Base-by-base conservation (phyloP, 345 rosid species). In the Capsella bursapastoris region DNA sequence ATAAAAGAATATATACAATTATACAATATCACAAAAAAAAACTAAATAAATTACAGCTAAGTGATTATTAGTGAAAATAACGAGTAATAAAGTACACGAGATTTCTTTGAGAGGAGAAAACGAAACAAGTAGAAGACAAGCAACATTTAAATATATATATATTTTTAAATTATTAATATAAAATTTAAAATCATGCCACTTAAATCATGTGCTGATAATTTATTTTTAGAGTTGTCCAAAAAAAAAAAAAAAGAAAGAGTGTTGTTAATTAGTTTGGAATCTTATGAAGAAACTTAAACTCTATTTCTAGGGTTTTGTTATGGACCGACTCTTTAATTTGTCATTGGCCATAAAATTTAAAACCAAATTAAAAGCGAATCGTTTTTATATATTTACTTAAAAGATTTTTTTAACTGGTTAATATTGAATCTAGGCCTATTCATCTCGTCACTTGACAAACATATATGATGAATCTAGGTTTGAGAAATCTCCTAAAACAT, bases 51-150 rank as follows among this genome's bases (percentile, higher is more conserved):
- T 40, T 60, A 52, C 10, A 12, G 10, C 0, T 7, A 25, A 22
- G 58, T 70, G 28, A 29, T 0, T 22, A 22, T 13, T 70, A 60
- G 9, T 40, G 38, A 5, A 34, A 57, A 13, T 4, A 22, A 4
- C 12, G 25, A 32, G 11, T 18, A 43, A 52, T 43, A n/a, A 18
- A 40, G 27, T 38, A 22, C 6, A 31, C n/a, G 31, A 77, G 77
- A 77, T 77, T 65, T 77, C 72, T 71, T 71, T 71, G 80, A 57
- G 72, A 59, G 77, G 80, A 57, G 72, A 71, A 49, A 29, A 53
- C 57, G 68, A 71, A 77, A 77, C 76, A 71, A 65, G 72, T 71
- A 65, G 72, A 77, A 57, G 80, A 71, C 80, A 77, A 64, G 67
- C 56, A 66, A 71, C 14, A 27, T 31, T 48, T 11, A 62, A 27